Evolutionary conservation across 345 rosid genomes (phyloP).

Genomic region (Noccaea bulbosa): DNA sequence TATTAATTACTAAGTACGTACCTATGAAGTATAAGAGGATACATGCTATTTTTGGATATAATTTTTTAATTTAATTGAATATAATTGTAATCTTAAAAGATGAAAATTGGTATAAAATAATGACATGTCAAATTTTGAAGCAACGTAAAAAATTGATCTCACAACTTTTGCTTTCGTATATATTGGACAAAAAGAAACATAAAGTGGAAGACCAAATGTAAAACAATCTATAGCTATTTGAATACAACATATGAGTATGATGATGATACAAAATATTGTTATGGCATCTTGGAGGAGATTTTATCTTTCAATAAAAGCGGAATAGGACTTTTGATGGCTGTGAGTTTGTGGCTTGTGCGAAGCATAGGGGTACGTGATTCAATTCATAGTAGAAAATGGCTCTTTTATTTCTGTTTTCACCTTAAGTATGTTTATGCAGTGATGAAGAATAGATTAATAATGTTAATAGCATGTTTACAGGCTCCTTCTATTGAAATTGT

Average conservation of each 20-base stretch:
- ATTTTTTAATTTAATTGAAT: not conserved
- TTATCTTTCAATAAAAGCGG: conserved; percentile 85
- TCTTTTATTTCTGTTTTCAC: not conserved
- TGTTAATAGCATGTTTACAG: conserved; percentile 43
- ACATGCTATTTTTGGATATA: no score
- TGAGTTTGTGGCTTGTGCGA: conserved; percentile 80
- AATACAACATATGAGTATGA: conserved; percentile 13
- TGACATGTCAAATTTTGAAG: not conserved
- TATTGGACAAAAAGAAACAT: no score
- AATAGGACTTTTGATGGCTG: conserved; percentile 84
- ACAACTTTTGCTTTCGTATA: not conserved
- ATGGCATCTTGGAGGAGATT: conserved; percentile 85
- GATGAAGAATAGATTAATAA: not conserved
- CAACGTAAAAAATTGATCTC: not conserved
- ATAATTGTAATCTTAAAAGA: not conserved
- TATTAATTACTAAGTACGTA: no score
- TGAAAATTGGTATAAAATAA: not conserved
- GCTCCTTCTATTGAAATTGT: conserved; percentile 81
- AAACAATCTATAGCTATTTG: not conserved
- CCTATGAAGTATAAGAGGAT: no score
- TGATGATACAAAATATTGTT: conserved; percentile 62
- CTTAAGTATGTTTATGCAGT: not conserved
- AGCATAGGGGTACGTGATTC: conserved; percentile 66
- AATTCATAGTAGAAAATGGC: not conserved
- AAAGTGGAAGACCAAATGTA: not conserved